phyloP scores from a whole-genome alignment of 2,329 filamentous ascomycete species.

The Exophiala lecanii-corni region DNA sequence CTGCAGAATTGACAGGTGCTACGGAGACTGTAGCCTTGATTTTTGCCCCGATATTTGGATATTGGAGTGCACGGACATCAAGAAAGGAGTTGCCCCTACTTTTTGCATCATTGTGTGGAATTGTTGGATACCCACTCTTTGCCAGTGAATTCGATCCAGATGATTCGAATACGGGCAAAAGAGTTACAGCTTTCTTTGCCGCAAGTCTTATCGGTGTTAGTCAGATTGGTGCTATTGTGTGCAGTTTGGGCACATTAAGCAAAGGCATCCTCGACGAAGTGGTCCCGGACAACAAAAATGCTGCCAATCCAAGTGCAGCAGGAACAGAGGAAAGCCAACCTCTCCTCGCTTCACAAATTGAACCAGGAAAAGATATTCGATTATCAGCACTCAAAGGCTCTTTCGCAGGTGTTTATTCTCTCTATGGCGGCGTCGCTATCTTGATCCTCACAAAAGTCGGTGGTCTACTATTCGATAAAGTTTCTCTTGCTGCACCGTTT shows the following conservation, averaged over 20 bases:
- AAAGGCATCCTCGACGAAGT: conserved; percentile 56
- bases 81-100: conserved; percentile 70
- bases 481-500: conserved; percentile 74
- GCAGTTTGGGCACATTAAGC: conserved; percentile 82
- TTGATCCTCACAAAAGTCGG: conserved; percentile 86
- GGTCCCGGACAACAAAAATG: conserved; percentile 19
- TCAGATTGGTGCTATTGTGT: conserved; percentile 95
- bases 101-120: conserved; percentile 65
- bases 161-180: conserved; percentile 64
- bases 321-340: conserved; percentile 5
- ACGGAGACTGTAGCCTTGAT: conserved; percentile 83
- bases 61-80: conserved; percentile 64
- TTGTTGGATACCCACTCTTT: conserved; percentile 73
- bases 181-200: conserved; percentile 65
- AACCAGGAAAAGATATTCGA: conserved; percentile 25
- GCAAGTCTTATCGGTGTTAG: conserved; percentile 81
- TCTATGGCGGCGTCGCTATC: conserved; percentile 86
- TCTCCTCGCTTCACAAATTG: conserved; percentile 3
- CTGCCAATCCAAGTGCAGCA: background rate
- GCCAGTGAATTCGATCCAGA: conserved; percentile 75
- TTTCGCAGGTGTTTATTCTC: conserved; percentile 89
- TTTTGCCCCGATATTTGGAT: conserved; percentile 82
- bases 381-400: conserved; percentile 74
- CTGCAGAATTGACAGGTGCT: conserved; percentile 80
- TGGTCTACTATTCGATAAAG: conserved; percentile 75